Evolutionary conservation across 2,329 filamentous ascomycete genomes (phyloP).

Genomic region (Mollisiaceae sp.): DNA sequence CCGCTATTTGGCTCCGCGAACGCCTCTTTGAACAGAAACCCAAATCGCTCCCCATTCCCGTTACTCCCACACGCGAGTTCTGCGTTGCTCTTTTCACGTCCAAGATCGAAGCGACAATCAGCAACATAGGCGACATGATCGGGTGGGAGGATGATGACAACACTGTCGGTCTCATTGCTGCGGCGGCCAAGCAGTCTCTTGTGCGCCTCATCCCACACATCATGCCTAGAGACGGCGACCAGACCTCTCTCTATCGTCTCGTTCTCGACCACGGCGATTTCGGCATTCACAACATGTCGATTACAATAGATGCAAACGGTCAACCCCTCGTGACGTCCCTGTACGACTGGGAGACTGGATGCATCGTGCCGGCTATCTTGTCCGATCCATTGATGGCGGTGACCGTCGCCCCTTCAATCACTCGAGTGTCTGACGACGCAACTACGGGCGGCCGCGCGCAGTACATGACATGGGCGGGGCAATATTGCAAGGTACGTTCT

Average conservation of each 20-base stretch:
- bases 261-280: slow-evolving; percentile 44
- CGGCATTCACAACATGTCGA: slow-evolving; percentile 43
- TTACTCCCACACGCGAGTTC: slow-evolving; percentile 39
- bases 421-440: slow-evolving; percentile 16
- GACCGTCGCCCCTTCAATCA: slow-evolving; percentile 16
- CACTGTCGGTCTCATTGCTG: slow-evolving; percentile 18
- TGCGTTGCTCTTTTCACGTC: slow-evolving; percentile 33
- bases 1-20: slow-evolving; percentile 32
- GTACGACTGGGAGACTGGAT: slow-evolving; percentile 41
- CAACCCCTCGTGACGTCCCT: slow-evolving; percentile 39
- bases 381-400: slow-evolving; percentile 32
- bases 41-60: slow-evolving; percentile 30
- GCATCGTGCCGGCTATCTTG: slow-evolving; percentile 41
- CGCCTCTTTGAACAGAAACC: slow-evolving; percentile 38
- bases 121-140: slow-evolving; percentile 37
- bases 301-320: slow-evolving; percentile 30
- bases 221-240: slow-evolving; percentile 22
- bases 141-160: slow-evolving; percentile 35
- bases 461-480: slow-evolving; percentile 33
- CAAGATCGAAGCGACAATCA: slow-evolving; percentile 40
- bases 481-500: slow-evolving; percentile 38
- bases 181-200: slow-evolving; percentile 38
- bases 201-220: slow-evolving; percentile 38
- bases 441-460: slow-evolving; percentile 24
- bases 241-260: slow-evolving; percentile 39